phyloP scores from a whole-genome alignment of 805 yeast genomes.

The Grigorovia humatica region DNA sequence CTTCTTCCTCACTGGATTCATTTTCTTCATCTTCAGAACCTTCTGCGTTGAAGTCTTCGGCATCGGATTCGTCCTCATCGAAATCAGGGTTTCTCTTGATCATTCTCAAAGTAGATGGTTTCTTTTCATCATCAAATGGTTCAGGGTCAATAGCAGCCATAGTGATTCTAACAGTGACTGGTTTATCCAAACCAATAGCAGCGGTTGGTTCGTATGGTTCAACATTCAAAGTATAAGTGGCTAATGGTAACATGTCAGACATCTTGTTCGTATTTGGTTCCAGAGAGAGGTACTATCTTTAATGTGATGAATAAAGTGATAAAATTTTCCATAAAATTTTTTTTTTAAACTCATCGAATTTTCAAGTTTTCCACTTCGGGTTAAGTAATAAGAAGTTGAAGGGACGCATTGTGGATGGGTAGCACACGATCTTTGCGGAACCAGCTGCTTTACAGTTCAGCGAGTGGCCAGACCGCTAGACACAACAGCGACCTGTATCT shows the following conservation, averaged over 20 bases:
- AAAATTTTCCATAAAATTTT: background rate
- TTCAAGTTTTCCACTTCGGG: background rate
- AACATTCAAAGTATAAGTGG: conserved; percentile 77
- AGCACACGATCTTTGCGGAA: background rate
- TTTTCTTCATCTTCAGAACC: conserved; percentile 36
- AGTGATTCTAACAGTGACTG: conserved; percentile 83
- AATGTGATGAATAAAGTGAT: background rate
- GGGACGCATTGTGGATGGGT: background rate
- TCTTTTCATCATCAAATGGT: conserved; percentile 61
- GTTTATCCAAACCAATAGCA: conserved; percentile 77
- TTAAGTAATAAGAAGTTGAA: background rate
- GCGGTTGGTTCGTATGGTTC: conserved; percentile 82
- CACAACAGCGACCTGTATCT: too few species aligned
- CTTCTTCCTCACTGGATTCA: conserved; percentile 28
- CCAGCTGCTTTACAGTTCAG: background rate
- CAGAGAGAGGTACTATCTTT: background rate
- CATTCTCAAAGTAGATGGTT: conserved; percentile 84
- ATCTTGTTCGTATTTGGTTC: conserved; percentile 25
- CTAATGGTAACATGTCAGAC: conserved; percentile 72
- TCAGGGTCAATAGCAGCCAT: conserved; percentile 94
- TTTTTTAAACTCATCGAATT: background rate
- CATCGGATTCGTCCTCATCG: conserved; percentile 39
- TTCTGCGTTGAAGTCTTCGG: conserved; percentile 36
- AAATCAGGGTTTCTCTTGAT: conserved; percentile 56
- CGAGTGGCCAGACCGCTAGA: too few species aligned